Evolutionary conservation across 1,284 basidiomycete species (phyloP), one percentile per base, ranked within the genome.

Genomic region (Hemileia vastatrix): DNA sequence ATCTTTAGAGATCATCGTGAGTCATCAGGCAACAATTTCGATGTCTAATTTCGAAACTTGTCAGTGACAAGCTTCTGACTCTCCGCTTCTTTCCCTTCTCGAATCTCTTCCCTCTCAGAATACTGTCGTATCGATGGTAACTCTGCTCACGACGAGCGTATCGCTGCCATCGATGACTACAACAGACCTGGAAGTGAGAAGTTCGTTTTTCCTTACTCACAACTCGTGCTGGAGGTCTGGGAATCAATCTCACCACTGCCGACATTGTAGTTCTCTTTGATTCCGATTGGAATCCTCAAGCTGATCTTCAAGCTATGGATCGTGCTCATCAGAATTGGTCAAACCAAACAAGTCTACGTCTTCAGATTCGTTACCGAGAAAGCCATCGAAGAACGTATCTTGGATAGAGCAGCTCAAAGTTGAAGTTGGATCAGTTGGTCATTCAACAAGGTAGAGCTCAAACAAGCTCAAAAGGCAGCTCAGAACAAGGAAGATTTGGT

Each of bases 281-380:
- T 74, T 89, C 86, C 67, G 95, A 98, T 77, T 98, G 94, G 93
- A 98, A 98, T 77, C 94, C 94, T 1, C 94, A 98, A 78, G 94
- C 94, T 3, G 94, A 98, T 79, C 77, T 97, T 59, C 94, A 98
- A 76, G 94, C 95, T 4, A 97, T 98, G 95, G 94, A 97, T 75
- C 88, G 93, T 67, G 94, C 94, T 0, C 94, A 98, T 78, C 88
- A n/a, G 94, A 69, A 97, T 98, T 67, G 93, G 94, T 1, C 94
- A 97, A 78, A 96, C 88, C 54, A 97, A 97, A 78, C 94, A 97
- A 77, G 94, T 97, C 19, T 95, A 93, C 72, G 94, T 98, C 1
- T 98, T 92, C 81, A 81, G 94, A 21, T 96, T 98, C 76, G 88
- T 98, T 71, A 96, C 94, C 0, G 91, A 96, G 73, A 81, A 87